Evolutionary conservation across 2,329 filamentous ascomycete genomes (phyloP).

Genomic region (Colletotrichum sp.): DNA sequence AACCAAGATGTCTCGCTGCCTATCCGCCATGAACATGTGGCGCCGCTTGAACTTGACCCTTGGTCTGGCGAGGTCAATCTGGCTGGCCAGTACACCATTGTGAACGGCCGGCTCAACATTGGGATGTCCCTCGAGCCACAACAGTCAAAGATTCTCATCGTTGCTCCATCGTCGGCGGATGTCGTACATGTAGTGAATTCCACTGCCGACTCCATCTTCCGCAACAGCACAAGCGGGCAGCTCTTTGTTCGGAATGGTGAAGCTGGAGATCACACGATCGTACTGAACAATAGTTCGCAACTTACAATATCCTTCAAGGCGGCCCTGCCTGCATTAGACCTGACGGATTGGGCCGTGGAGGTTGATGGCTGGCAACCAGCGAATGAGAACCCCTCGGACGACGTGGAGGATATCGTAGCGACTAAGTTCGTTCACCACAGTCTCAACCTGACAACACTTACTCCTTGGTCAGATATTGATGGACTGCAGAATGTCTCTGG

Average conservation of each 20-base stretch:
- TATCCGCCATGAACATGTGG: neutral
- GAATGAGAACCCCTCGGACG: neutral
- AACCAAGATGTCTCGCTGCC: neutral
- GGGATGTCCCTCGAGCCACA: neutral
- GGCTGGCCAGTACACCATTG: neutral
- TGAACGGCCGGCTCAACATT: neutral
- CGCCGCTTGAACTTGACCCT: neutral
- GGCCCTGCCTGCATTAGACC: neutral
- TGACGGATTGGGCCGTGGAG: neutral
- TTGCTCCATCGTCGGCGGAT: neutral
- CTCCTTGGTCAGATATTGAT: neutral
- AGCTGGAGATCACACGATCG: neutral
- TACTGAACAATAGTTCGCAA: neutral
- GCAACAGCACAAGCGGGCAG: neutral
- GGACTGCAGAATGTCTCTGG: neutral
- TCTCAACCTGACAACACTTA: neutral
- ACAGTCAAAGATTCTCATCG: neutral
- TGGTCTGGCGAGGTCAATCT: neutral
- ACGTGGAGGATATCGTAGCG: neutral
- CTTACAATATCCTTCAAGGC: neutral
- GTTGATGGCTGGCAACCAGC: neutral
- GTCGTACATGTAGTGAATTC: neutral
- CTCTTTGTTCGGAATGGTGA: neutral
- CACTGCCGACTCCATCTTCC: neutral
- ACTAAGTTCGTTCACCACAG: neutral